phyloP scores from a whole-genome alignment of 2,329 filamentous ascomycete genomes.

The Neodidymelliopsis sp. region DNA sequence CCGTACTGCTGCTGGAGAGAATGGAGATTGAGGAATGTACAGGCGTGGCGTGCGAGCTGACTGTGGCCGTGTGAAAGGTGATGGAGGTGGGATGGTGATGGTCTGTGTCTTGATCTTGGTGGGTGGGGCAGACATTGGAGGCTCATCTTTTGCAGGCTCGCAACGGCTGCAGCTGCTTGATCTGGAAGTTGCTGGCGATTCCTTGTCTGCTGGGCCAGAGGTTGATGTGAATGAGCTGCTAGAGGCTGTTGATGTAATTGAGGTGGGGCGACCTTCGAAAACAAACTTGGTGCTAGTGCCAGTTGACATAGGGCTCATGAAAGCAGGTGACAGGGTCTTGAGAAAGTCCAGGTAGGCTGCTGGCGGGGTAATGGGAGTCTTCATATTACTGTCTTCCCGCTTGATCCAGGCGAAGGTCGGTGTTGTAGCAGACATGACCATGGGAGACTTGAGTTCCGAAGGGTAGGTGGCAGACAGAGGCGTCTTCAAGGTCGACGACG shows the following conservation, averaged over 20 bases:
- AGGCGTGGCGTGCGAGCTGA: constrained; percentile 69
- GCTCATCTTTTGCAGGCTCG: constrained; percentile 44
- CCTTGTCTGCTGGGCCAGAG: constrained; percentile 42
- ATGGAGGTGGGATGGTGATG: constrained; percentile 66
- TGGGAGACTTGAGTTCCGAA: constrained; percentile 67
- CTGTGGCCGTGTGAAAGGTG: constrained; percentile 69
- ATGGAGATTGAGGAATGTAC: constrained; percentile 79
- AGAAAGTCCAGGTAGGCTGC: constrained; percentile 92
- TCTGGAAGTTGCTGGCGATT: constrained; percentile 46
- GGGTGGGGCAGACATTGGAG: constrained; percentile 54
- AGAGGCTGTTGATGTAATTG: constrained; percentile 48
- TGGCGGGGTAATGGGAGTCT: constrained; percentile 91
- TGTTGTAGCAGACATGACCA: constrained; percentile 58
- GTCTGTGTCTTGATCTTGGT: constrained; percentile 57
- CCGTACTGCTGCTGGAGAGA: constrained; percentile 66
- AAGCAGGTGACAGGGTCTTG: constrained; percentile 75
- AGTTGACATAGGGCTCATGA: constrained; percentile 72
- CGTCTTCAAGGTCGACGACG: constrained; percentile 55
- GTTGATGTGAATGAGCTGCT: constrained; percentile 48
- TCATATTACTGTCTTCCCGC: constrained; percentile 66
- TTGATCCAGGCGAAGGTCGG: constrained; percentile 68
- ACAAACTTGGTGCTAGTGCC: constrained; percentile 61
- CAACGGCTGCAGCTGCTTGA: constrained; percentile 50
- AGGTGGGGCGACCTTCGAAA: constrained; percentile 53
- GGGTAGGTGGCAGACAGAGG: constrained; percentile 68